A percentile compares a stretch with the other conserved stretches of the same genome.
These are phyloP conservation scores for Chytriomyces sp. DNA, from an alignment of 192 early-diverging fungal genomes.

Conservation along the genomic window DNA sequence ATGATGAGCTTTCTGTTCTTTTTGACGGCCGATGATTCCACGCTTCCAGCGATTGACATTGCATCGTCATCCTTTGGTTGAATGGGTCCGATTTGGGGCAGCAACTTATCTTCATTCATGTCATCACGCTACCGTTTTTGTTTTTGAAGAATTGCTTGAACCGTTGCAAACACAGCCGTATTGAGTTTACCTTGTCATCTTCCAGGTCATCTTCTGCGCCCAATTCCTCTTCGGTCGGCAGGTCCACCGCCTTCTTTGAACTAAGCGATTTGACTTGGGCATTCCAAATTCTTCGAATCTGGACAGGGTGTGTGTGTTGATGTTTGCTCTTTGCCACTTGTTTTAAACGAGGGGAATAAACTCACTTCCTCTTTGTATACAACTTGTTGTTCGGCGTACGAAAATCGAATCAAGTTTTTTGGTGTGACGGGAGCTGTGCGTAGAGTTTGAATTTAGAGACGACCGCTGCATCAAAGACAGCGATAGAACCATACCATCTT, in stretches of 20 bases:
- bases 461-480: not conserved
- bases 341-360: not conserved
- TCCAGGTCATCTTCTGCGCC: constrained; percentile 49
- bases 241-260: constrained; percentile 55
- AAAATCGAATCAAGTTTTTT: constrained; percentile 40
- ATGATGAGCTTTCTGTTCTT: constrained; percentile 72
- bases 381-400: constrained; percentile 89
- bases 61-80: constrained; percentile 20
- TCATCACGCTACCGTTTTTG: no score
- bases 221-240: constrained; percentile 63
- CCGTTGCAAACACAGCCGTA: not conserved
- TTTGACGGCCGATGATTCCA: constrained; percentile 26
- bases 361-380: constrained; percentile 87
- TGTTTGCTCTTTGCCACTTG: no score
- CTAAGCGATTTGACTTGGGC: constrained; percentile 76
- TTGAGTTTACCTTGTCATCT: constrained; percentile 2
- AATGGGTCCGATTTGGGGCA: not conserved
- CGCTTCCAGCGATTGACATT: constrained; percentile 23
- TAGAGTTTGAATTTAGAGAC: not conserved
- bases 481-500: constrained; percentile 54
- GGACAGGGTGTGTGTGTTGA: not conserved
- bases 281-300: constrained; percentile 92
- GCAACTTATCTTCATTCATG: no score
- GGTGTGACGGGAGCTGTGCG: constrained; percentile 9
- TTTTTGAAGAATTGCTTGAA: not conserved